phyloP scores from a whole-genome alignment of 345 rosid species.

The Brassica carinata region DNA sequence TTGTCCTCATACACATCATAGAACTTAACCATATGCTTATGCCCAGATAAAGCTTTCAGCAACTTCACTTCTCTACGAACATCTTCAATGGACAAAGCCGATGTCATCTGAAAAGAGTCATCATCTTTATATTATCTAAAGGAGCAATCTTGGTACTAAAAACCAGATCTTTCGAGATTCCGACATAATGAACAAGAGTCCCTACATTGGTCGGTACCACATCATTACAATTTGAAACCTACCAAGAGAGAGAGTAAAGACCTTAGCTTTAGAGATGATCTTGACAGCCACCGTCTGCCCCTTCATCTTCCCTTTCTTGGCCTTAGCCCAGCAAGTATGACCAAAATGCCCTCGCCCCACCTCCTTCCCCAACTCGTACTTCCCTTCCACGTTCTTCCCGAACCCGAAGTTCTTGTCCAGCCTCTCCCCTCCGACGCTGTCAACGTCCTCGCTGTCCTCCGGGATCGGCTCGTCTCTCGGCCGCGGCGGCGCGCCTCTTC shows the following conservation, averaged over 20 bases:
- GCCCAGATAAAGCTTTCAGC: slow-evolving; percentile 78
- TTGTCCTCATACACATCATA: slow-evolving; percentile 84
- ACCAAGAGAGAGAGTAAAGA: not conserved
- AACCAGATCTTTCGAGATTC: not conserved
- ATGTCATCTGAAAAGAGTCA: slow-evolving; percentile 66
- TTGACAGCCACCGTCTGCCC: slow-evolving; percentile 86
- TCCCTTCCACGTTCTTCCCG: slow-evolving; percentile 67
- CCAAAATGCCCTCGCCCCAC: slow-evolving; percentile 99
- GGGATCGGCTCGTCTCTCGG: slow-evolving; percentile 69
- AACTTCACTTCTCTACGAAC: slow-evolving; percentile 94
- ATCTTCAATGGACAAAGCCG: slow-evolving; percentile 85
- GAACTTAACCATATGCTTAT: slow-evolving; percentile 75
- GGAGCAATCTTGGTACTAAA: not conserved
- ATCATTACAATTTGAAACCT: not conserved
- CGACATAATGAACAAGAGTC: not conserved
- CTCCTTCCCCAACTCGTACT: slow-evolving; percentile 84
- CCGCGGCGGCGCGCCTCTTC: slow-evolving; percentile 48
- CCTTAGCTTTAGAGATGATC: slow-evolving; percentile 94
- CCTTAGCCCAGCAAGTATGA: slow-evolving; percentile 90
- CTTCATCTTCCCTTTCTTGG: slow-evolving; percentile 86
- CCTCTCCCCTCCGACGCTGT: slow-evolving; percentile 32
- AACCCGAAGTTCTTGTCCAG: slow-evolving; percentile 91
- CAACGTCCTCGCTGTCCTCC: slow-evolving; percentile 49
- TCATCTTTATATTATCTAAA: not conserved
- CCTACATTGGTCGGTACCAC: slow-evolving; percentile 8